Conservation (phyloP, 768 basidiomycete species). For the Hericium rajendrae region DNA sequence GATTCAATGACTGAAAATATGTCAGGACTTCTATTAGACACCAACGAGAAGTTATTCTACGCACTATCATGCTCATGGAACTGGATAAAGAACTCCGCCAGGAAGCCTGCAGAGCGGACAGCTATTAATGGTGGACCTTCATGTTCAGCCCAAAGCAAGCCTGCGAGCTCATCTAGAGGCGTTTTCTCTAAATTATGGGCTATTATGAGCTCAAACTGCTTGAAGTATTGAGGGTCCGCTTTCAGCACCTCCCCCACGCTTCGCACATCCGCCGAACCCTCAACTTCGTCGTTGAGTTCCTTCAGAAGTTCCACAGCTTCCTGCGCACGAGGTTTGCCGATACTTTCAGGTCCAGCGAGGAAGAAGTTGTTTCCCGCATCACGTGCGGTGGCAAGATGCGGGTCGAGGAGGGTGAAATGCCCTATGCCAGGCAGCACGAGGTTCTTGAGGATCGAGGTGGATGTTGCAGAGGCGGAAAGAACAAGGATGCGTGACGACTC, state of each 20-base stretch:
- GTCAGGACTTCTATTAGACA: not conserved
- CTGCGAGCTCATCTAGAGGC: conserved; percentile 48
- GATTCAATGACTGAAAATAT: conserved; percentile 67
- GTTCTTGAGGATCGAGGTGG: conserved; percentile 89
- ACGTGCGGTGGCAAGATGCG: conserved; percentile 44
- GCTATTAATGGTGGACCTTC: conserved; percentile 59
- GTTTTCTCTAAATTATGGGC: conserved; percentile 65
- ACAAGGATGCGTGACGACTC: conserved; percentile 79
- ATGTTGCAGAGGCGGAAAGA: conserved; percentile 71
- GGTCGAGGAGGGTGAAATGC: conserved; percentile 88
- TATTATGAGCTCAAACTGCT: conserved; percentile 71
- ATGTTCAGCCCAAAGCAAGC: conserved; percentile 58
- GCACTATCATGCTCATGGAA: conserved; percentile 79
- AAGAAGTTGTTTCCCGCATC: conserved; percentile 98
- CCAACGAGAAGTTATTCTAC: conserved; percentile 14
- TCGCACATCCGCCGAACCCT: conserved; percentile 52
- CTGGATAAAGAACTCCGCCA: conserved; percentile 84
- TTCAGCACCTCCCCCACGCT: conserved; percentile 51
- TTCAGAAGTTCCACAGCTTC: conserved; percentile 68
- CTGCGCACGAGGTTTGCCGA: conserved; percentile 71
- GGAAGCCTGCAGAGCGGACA: conserved; percentile 80
- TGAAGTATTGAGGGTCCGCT: conserved; percentile 41
- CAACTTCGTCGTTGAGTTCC: conserved; percentile 86
- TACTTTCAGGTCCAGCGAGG: conserved; percentile 61
- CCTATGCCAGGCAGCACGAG: conserved; percentile 94